A percentile compares a stretch with the other conserved stretches of the same genome.
Evolutionary conservation across 768 basidiomycete species (phyloP).

Genomic region (Mycena rebaudengoi): DNA sequence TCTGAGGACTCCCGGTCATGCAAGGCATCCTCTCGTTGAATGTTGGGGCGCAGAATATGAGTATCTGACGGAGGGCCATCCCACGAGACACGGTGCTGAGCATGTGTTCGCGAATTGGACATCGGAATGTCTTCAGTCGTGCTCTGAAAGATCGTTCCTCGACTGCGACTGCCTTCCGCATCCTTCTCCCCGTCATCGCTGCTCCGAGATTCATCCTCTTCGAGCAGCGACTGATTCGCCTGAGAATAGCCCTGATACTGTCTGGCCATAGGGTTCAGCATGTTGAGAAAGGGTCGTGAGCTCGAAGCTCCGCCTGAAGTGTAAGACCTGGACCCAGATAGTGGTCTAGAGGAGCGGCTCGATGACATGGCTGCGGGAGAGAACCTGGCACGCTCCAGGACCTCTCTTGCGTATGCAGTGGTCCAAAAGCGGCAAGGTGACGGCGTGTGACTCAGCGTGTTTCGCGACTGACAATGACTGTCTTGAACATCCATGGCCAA

Average conservation of each 20-base stretch:
- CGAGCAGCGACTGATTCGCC: constrained; percentile 73
- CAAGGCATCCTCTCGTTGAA: constrained; percentile 69
- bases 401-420: constrained; percentile 17
- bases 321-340: constrained; percentile 43
- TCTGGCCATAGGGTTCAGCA: constrained; percentile 83
- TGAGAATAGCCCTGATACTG: constrained; percentile 79
- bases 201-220: constrained; percentile 67
- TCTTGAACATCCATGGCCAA: no score
- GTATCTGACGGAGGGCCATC: constrained; percentile 50
- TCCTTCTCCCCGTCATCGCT: constrained; percentile 59
- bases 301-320: constrained; percentile 47
- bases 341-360: constrained; percentile 33
- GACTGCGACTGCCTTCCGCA: constrained; percentile 69
- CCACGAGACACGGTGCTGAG: constrained; percentile 67
- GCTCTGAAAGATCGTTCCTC: constrained; percentile 48
- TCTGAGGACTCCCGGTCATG: constrained; percentile 74
- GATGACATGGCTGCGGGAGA: constrained; percentile 30
- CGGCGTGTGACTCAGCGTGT: no score
- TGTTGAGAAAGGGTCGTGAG: constrained; percentile 82
- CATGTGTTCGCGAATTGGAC: constrained; percentile 46
- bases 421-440: no score
- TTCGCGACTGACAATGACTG: no score
- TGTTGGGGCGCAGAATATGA: constrained; percentile 67
- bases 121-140: constrained; percentile 31
- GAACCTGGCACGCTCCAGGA: constrained; percentile 9